Base-by-base conservation (phyloP, 2,329 filamentous ascomycete genomes). In the Xylariaceae sp. region DNA sequence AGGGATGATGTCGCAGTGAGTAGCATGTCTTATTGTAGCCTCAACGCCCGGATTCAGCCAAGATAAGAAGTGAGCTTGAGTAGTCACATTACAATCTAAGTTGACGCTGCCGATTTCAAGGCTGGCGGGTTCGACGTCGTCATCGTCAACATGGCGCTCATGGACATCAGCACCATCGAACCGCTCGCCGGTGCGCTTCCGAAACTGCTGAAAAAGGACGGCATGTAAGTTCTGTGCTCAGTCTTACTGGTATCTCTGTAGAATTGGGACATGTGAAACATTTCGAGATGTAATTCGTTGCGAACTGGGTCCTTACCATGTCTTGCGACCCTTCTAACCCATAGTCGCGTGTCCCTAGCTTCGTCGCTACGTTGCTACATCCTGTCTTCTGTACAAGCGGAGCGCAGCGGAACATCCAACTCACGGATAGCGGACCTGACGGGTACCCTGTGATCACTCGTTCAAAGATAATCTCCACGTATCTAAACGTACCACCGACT, bases 101-200 rank as follows among this genome's bases (percentile, higher is more conserved):
- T n/a, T 35, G n/a, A 24, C 7, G 26, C 9, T 16, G 18, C 29
- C 2, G n/a, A 6, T 23, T 29, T 24, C 11, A 15, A 55, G 52
- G n/a, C 24, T 24, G 40, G 27, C 32, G 47, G 52, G 3, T 55
- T 50, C 16, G 52, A 55, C 5, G 24, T 46, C 18, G 35, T 55
- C 7, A 16, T 55, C 9, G 47, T 55, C 29, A 55, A 55, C 15
- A 55, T 55, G 52, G 52, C 52, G n/a, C 41, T 55, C n/a, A 55
- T 55, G 52, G 52, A 55, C 27, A 6, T 55, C 35, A 42, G 41
- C 5, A 55, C 52, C 3, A 47, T 55, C 30, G 47, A 46, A 30
- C 52, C 52, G 8, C 46, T 55, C 2, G 46, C 52, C n/a, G 36
- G 29, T n/a, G 46, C 41, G 24, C 46, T 55, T n/a, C 52, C 52